phyloP scores from a whole-genome alignment of 2,329 filamentous ascomycete species.

The Aspergillus novofumigatus region DNA sequence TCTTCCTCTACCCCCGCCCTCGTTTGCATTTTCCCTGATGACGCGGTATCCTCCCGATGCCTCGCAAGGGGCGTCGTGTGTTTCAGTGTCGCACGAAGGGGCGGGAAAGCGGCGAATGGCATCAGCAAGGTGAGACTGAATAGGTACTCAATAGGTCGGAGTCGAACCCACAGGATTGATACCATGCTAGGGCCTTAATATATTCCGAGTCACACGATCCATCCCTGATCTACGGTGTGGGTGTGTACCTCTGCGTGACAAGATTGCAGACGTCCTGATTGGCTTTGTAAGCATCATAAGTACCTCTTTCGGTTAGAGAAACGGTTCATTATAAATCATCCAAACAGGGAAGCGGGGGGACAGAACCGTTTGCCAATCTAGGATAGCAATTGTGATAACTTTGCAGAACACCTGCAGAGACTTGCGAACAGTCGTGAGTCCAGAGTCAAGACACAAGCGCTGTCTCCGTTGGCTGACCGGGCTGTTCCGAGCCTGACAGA shows the following conservation, averaged over 20 bases:
- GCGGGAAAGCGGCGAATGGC: neutral
- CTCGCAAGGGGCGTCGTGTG: neutral
- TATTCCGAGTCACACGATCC: constrained; percentile 17
- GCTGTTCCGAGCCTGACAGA: neutral
- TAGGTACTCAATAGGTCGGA: neutral
- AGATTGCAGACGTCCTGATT: neutral
- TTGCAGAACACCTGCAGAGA: neutral
- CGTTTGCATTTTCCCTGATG: neutral
- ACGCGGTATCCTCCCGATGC: neutral
- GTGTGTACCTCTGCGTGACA: neutral
- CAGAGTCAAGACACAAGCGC: neutral
- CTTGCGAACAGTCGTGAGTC: neutral
- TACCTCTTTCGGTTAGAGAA: neutral
- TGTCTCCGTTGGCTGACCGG: neutral
- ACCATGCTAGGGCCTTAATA: neutral
- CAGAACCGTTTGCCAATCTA: neutral
- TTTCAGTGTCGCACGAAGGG: neutral
- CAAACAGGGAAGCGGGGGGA: neutral
- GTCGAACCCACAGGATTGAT: neutral
- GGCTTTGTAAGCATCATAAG: neutral
- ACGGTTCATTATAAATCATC: neutral
- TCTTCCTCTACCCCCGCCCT: neutral
- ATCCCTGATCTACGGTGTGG: neutral
- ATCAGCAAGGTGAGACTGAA: neutral
- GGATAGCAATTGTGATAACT: neutral